A percentile compares a stretch with the other conserved stretches of the same genome.
phyloP scores from a whole-genome alignment of 345 rosid species.

The Ricinus communis region DNA sequence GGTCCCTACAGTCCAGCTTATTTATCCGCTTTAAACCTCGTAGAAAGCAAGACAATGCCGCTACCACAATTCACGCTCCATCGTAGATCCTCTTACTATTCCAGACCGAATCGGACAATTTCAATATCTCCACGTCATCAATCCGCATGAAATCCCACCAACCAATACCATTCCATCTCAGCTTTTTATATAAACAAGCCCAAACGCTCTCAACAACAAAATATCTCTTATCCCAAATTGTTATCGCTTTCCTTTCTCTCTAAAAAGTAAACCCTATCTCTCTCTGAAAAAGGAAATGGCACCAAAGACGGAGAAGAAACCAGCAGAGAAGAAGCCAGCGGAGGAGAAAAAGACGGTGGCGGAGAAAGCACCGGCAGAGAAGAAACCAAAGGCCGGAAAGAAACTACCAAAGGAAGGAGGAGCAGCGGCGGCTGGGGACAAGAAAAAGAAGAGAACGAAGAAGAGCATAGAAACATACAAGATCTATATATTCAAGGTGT shows the following conservation, averaged over 20 bases:
- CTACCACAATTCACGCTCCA: neutral
- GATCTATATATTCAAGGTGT: slow-evolving; percentile 74
- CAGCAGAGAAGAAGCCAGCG: slow-evolving; percentile 52
- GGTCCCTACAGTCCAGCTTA: neutral
- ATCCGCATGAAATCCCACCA: slow-evolving; percentile 24
- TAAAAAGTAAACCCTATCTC: neutral
- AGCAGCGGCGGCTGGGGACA: slow-evolving; percentile 47
- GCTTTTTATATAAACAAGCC: slow-evolving; percentile 17
- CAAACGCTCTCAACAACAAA: neutral
- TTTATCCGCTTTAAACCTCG: slow-evolving; percentile 2
- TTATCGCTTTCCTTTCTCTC: neutral
- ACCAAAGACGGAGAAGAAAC: slow-evolving; percentile 71
- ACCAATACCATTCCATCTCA: slow-evolving; percentile 20
- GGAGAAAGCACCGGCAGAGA: slow-evolving; percentile 73
- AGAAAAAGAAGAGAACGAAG: slow-evolving; percentile 69
- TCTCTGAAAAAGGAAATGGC: slow-evolving; percentile 34
- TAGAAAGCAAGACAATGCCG: neutral
- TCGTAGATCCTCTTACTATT: no score
- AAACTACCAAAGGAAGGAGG: slow-evolving; percentile 70
- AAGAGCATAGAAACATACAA: slow-evolving; percentile 72
- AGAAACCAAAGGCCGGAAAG: slow-evolving; percentile 81
- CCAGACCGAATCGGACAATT: slow-evolving; percentile 20
- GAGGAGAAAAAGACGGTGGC: slow-evolving; percentile 57
- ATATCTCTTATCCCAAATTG: neutral
- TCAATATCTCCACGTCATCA: slow-evolving; percentile 10